These are phyloP conservation scores for Lecanicillium sp. DNA, from an alignment of 2,329 filamentous ascomycete genomes.

Conservation along the genomic window DNA sequence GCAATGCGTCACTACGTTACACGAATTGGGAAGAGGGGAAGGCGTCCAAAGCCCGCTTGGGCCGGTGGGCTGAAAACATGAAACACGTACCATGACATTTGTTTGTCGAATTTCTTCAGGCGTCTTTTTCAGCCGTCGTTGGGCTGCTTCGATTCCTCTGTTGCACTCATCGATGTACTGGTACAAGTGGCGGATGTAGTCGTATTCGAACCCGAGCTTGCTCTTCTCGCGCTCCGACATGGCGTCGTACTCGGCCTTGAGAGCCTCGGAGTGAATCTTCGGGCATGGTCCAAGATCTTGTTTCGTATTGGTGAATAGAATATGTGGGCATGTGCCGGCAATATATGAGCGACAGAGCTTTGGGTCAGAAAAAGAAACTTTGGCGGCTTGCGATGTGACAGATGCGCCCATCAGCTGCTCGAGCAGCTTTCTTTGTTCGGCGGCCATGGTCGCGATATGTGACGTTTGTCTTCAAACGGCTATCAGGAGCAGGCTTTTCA, in stretches of 20 bases:
- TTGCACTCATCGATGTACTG: conserved; percentile 98
- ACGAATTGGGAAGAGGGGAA: too few species aligned
- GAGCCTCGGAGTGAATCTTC: conserved; percentile 78
- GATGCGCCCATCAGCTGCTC: conserved; percentile 90
- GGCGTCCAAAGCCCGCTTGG: not conserved
- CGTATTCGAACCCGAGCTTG: conserved; percentile 86
- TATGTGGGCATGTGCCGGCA: conserved; percentile 90
- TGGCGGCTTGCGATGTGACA: conserved; percentile 65
- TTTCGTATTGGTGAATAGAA: conserved; percentile 99
- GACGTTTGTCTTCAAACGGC: not conserved
- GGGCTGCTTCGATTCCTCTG: conserved; percentile 81
- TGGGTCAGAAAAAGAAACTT: conserved; percentile 81
- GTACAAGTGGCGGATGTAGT: conserved; percentile 93
- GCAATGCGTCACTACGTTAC: not conserved
- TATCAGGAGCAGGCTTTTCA: too few species aligned
- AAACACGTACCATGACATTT: conserved; percentile 61
- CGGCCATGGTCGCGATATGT: conserved; percentile 60
- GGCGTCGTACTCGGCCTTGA: conserved; percentile 83
- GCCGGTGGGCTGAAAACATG: not conserved
- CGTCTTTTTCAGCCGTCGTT: conserved; percentile 90
- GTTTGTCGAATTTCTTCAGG: conserved; percentile 96
- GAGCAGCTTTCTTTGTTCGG: conserved; percentile 96
- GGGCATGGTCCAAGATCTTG: conserved; percentile 88
- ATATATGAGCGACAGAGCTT: conserved; percentile 95
- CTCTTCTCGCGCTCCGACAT: conserved; percentile 66